These are phyloP conservation scores for Cyanidioschyzon merolae DNA, from an alignment of 23 red algal genomes.

Conservation along the genomic window DNA sequence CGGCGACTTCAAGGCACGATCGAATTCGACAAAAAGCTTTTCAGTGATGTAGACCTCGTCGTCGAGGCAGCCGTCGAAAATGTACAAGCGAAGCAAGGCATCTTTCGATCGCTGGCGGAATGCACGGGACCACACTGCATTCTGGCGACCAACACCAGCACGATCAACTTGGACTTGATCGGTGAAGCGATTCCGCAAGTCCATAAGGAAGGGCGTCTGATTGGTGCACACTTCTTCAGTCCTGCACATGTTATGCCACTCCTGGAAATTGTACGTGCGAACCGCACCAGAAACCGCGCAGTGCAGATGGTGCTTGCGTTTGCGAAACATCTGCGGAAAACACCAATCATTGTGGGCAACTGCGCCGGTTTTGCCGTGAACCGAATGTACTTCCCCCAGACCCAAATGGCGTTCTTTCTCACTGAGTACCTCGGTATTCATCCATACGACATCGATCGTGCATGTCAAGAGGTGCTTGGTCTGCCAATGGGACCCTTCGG, in stretches of 20 bases:
- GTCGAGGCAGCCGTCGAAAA: slow-evolving; percentile 94
- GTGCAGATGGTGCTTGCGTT: slow-evolving; percentile 62
- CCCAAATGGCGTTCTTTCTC: slow-evolving; percentile 66
- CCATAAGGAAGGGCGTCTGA: slow-evolving; percentile 56
- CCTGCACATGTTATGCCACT: slow-evolving; percentile 94
- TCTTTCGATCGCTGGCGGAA: slow-evolving; percentile 55
- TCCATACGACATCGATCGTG: slow-evolving; percentile 81
- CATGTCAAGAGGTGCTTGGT: slow-evolving; percentile 62
- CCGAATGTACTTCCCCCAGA: slow-evolving; percentile 96
- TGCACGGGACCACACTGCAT: slow-evolving; percentile 55
- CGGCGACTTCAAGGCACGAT: slow-evolving; percentile 38
- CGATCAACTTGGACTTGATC: slow-evolving; percentile 92
- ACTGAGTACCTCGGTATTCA: slow-evolving; percentile 46
- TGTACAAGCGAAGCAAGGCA: slow-evolving; percentile 70
- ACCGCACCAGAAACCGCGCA: slow-evolving; percentile 39
- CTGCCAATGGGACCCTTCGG: slow-evolving; percentile 93
- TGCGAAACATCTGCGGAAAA: slow-evolving; percentile 83
- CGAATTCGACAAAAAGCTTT: slow-evolving; percentile 18
- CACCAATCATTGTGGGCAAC: slow-evolving; percentile 85
- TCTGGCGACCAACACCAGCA: slow-evolving; percentile 88
- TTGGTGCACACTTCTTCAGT: slow-evolving; percentile 95
- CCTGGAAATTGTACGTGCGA: slow-evolving; percentile 78
- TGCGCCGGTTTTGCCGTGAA: slow-evolving; percentile 98
- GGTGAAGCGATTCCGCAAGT: slow-evolving; percentile 49
- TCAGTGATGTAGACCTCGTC: slow-evolving; percentile 68